Conservation (phyloP, 768 basidiomycete genomes). For the Filobasidium floriforme region DNA sequence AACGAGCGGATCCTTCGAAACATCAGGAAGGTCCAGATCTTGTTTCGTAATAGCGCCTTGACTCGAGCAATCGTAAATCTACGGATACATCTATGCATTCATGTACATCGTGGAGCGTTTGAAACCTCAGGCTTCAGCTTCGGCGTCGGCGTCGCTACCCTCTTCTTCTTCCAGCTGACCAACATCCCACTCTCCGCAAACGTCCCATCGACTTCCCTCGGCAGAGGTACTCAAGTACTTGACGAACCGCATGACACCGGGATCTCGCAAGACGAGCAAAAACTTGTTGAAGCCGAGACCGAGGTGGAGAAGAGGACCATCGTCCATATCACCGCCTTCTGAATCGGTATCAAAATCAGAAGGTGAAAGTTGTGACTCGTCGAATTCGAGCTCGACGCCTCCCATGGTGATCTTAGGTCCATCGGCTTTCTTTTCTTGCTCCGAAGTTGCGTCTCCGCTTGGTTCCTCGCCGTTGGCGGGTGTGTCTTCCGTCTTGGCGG, state of each 20-base stretch:
- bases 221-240: slow-evolving; percentile 90
- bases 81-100: not conserved
- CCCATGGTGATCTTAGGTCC: slow-evolving; percentile 34
- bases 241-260: slow-evolving; percentile 86
- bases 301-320: slow-evolving; percentile 72
- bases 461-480: slow-evolving; percentile 16
- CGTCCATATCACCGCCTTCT: slow-evolving; percentile 53
- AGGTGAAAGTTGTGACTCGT: slow-evolving; percentile 42
- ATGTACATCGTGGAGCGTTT: too few relatives aligned
- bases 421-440: slow-evolving; percentile 3
- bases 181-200: slow-evolving; percentile 85
- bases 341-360: slow-evolving; percentile 43
- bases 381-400: slow-evolving; percentile 42
- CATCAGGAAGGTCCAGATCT: not conserved
- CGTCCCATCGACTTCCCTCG: slow-evolving; percentile 84
- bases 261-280: slow-evolving; percentile 80
- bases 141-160: slow-evolving; percentile 40
- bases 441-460: slow-evolving; percentile 2
- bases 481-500: slow-evolving; percentile 15
- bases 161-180: slow-evolving; percentile 66
- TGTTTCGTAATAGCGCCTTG: not conserved
- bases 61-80: not conserved
- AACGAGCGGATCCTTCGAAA: slow-evolving; percentile 14
- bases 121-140: slow-evolving; percentile 20
- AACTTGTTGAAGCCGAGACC: slow-evolving; percentile 85